These are phyloP conservation scores for Arthrobotrys conoides DNA, from an alignment of 2,329 filamentous ascomycete species.

Conservation along the genomic window DNA sequence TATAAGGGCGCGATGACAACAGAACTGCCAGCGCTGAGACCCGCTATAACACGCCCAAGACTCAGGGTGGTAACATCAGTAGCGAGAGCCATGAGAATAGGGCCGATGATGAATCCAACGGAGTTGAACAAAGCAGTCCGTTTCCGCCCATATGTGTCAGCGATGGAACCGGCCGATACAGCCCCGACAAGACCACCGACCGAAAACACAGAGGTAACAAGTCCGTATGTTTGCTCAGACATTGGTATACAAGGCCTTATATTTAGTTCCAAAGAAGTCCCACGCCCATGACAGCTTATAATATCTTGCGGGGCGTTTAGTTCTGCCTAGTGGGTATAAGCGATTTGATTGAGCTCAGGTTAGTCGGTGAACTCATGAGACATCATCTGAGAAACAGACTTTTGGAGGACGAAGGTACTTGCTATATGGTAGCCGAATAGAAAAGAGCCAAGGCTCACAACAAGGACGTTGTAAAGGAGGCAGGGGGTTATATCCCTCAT, in stretches of 20 bases:
- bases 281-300: constrained; percentile 79
- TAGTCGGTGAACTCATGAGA: not conserved
- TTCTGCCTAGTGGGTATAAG: constrained; percentile 76
- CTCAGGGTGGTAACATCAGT: constrained; percentile 77
- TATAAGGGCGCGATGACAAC: constrained; percentile 96
- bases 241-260: constrained; percentile 89
- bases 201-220: constrained; percentile 91
- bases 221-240: constrained; percentile 72
- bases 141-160: constrained; percentile 81
- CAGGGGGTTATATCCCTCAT: constrained; percentile 76
- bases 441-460: constrained; percentile 86
- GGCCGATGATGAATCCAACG: constrained; percentile 81
- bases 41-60: constrained; percentile 82
- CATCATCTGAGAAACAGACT: not conserved
- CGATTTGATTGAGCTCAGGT: not conserved
- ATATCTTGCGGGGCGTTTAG: constrained; percentile 95
- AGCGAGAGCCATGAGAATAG: constrained; percentile 80
- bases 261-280: constrained; percentile 65
- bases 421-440: constrained; percentile 96
- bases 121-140: constrained; percentile 83
- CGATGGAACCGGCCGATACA: constrained; percentile 82
- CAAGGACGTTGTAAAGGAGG: constrained; percentile 80
- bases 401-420: constrained; percentile 65
- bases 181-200: constrained; percentile 89
- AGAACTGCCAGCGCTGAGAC: constrained; percentile 86